These are phyloP conservation scores for Aspergillus haitiensis DNA, from an alignment of 495 filamentous ascomycete genomes.

Conservation along the genomic window DNA sequence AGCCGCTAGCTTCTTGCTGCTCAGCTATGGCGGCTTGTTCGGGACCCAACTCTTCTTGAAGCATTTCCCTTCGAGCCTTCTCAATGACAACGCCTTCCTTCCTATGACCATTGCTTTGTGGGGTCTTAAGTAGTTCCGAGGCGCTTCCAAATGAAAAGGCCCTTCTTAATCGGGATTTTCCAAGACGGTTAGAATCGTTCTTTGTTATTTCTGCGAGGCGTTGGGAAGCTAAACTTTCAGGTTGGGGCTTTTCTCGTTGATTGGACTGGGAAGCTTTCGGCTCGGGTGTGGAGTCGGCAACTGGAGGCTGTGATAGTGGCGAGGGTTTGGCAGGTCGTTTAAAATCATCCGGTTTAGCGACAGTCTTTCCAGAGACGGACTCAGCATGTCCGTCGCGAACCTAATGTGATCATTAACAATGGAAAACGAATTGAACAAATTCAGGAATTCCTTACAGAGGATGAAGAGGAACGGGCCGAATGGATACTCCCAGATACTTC, in stretches of 20 bases:
- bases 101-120: conserved; percentile 50
- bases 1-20: conserved; percentile 85
- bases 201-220: conserved; percentile 80
- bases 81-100: conserved; percentile 56
- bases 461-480: conserved; percentile 50
- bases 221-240: conserved; percentile 69
- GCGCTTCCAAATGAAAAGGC: conserved; percentile 98
- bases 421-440: neutral
- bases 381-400: conserved; percentile 22
- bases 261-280: conserved; percentile 23
- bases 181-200: conserved; percentile 67
- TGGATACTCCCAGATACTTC: conserved; percentile 58
- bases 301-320: conserved; percentile 81
- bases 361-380: conserved; percentile 43
- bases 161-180: conserved; percentile 83
- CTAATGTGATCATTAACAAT: conserved; percentile 6
- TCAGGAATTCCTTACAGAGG: conserved; percentile 52
- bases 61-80: conserved; percentile 67
- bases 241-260: conserved; percentile 28
- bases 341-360: conserved; percentile 65
- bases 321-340: conserved; percentile 78
- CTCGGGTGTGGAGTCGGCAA: conserved; percentile 49
- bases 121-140: conserved; percentile 79
- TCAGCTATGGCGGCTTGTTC: conserved; percentile 89
- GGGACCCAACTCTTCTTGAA: conserved; percentile 71